Evolutionary conservation across 2,329 filamentous ascomycete genomes (phyloP), one percentile per base, ranked within the genome.

Genomic region (Alternaria viburni): DNA sequence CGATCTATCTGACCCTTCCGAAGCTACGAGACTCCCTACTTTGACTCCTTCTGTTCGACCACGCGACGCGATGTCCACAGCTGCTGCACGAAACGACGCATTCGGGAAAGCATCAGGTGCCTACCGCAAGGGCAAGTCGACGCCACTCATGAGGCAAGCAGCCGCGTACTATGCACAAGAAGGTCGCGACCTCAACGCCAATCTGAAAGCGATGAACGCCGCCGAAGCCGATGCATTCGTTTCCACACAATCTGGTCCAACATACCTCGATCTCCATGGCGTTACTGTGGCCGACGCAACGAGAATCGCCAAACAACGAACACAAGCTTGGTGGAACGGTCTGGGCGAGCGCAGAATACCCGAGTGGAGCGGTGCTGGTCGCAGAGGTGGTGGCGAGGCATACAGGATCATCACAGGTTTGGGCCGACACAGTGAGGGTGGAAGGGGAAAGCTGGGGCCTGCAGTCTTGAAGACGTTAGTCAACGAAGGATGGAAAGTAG

Each of bases 361-460:
- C 5, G 69, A 73, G 57, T 74, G 71, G 60, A 67, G 72, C 12
- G 84, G 84, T 49, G 76, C 80, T 61, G 73, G 81, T 57, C 63
- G 82, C 54, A 82, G 71, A 19, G 83, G 85, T 6, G 78, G 80
- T 17, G 75, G 77, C 7, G 83, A 83, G 7, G 85, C 88, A 1
- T 93, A 91, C 72, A 88, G 86, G 43, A 89, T 98, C 63, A 87
- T 98, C 57, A 97, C 93, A 4, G 95, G 95, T 1, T 77, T 90
- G 13, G 95, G 95, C 1, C 86, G 86, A 57, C 95, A 98, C 79
- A 96, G 89, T 71, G 86, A 88, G 50, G 89, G 91, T 56, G 93
- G 93, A 1, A 90, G 87, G 59, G 92, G 91, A 2, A 89, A 88
- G 69, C 79, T 98, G 62, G 90, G 93, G 6, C 90, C 91, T 60